Evolutionary conservation across 768 basidiomycete species (phyloP), one percentile per base, ranked within the genome.

Genomic region (Piloderma croceum): DNA sequence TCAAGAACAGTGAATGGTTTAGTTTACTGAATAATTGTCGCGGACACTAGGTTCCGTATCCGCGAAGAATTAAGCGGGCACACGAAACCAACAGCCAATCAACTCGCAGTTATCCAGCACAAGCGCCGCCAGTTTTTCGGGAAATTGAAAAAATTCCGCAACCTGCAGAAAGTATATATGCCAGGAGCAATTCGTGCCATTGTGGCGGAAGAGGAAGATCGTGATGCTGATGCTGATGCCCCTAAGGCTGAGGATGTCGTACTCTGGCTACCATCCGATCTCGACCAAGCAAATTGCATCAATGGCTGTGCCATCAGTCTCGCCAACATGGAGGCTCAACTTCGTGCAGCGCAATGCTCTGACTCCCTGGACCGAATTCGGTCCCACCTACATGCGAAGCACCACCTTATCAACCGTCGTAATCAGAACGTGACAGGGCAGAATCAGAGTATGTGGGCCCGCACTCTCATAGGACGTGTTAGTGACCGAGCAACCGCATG

Each of bases 381-480:
- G 1, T 34, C 40, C 3, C 53, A 51, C 11, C 49, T n/a, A n/a
- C n/a, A n/a, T 57, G 9, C 57, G 54, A 19, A 43, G 52, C 3
- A 46, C 53, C 4, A 45, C 48, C 2, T 43, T 13, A 25, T 59
- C 2, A 52, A 45, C 39, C 43, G 44, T 4, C 41, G 47, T 32
- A 61, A 59, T 25, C 43, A 34, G 2, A 37, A 47, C 25, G 40
- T 56, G 10, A 41, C 44, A 7, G 56, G 56, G 2, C 56, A 58
- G 27, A 33, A 40, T 6, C 49, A 49, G 1, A 59, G 59, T 33
- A 61, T 52, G 2, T 36, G 50, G 7, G 58, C 60, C n/a, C n/a
- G n/a, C n/a, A n/a, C n/a, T n/a, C n/a, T n/a, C n/a, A n/a, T n/a
- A n/a, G n/a, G n/a, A n/a, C n/a, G n/a, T n/a, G n/a, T n/a, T n/a